Base-by-base conservation (phyloP, 1,284 basidiomycete species). In the Tilletia setariae region DNA sequence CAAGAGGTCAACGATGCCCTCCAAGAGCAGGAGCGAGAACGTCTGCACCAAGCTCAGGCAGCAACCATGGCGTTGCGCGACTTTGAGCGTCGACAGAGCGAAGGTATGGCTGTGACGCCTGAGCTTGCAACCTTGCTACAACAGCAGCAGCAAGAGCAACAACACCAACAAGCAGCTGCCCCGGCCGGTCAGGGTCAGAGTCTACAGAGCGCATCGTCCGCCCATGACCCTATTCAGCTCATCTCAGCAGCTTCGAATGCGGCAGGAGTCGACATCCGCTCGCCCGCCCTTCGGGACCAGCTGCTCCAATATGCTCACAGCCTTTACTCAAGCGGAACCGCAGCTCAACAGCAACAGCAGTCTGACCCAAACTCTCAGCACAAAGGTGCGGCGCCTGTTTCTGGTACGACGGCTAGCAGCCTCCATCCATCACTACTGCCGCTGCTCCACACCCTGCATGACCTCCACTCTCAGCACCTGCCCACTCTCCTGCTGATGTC, bases 241-340 rank as follows among this genome's bases (percentile, higher is more conserved):
- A 42, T 81, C 23, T 67, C 67, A 21, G 72, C 74, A 11, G 77
- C 76, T 0, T 76, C 78, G 7, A 68, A 62, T 21, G 72, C 78
- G 2, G 73, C 73, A 1, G 77, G 79, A 3, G 56, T 68, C 13
- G 73, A 75, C 35, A 70, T 74, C 13, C 40, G 66, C 13, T 76
- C 78, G 1, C 70, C 77, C 2, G 67, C 71, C 42, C 73, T 81
- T 42, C 72, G 79, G 35, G 79, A 81, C 30, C 75, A 80, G 63
- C 71, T 81, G 28, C 75, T 81, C 28, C 76, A 79, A 66, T 81
- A 78, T 63, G 79, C 79, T 4, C 79, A 81, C 66, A 62, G 62
- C 2, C 72, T 81, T 43, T 81, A 81, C 64, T 71, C 77, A 7
- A 72, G 66, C 23, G 77, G 76, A 2, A 43, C 46, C 42, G 13